Evolutionary conservation across 768 basidiomycete species (phyloP), one percentile per base, ranked within the genome.

Genomic region (Suillus occidentalis): DNA sequence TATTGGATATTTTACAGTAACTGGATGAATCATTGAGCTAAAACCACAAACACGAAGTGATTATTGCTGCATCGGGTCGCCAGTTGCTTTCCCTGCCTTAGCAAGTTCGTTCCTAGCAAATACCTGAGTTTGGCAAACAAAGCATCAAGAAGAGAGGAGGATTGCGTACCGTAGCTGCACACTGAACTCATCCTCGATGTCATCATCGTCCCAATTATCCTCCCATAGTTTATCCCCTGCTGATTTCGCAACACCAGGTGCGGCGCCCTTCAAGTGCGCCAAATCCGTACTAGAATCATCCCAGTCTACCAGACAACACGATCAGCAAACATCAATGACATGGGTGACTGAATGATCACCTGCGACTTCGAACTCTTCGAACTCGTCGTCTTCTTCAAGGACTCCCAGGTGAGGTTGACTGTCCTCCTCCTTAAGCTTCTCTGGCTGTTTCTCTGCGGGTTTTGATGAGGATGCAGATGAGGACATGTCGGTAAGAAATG

Each of bases 151-250:
- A 37, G 52, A 6, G 52, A 28, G 20, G 50, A 6, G 34, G 4
- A 61, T 12, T 10, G n/a, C 91, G 70, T 74, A 96, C 97, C 97
- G 87, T 70, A 99, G 81, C 78, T 97, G 95, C 61, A 92, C 89
- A 71, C 94, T 95, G 74, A 99, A 99, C 69, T 97, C 95, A 71
- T 98, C 96, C 75, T 97, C 97, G 66, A 97, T 89, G 78, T 99
- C 97, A 79, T 99, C 97, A 71, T 99, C 97, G 72, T 99, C 97
- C 97, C 97, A 99, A 75, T 98, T 98, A 71, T 99, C 97, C 81
- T 99, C 97, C 97, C 97, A 99, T 13, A 99, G 81, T 72, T 95
- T 93, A 77, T 97, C 89, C 20, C 92, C 91, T 49, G 89, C 89
- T 40, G 90, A 90, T 70, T 88, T 89, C 4, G 89, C 92, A 14